phyloP scores from a whole-genome alignment of 805 yeast species.

The Naumovozyma baii region DNA sequence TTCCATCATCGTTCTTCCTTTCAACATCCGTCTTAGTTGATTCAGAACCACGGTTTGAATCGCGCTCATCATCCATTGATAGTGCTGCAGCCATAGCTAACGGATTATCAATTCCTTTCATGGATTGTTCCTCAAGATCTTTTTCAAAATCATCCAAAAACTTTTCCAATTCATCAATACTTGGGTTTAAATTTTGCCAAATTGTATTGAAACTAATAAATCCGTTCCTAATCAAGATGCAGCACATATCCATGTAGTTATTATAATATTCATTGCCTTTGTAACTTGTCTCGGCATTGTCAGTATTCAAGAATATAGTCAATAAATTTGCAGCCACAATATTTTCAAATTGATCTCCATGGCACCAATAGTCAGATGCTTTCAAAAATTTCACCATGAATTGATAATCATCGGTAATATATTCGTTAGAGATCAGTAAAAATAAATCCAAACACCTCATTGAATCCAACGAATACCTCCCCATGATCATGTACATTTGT shows the following conservation, averaged over 20 bases:
- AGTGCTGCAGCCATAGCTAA: slow-evolving; percentile 84
- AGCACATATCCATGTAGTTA: slow-evolving; percentile 35
- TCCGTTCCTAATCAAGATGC: slow-evolving; percentile 56
- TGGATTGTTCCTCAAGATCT: slow-evolving; percentile 45
- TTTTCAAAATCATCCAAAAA: slow-evolving; percentile 39
- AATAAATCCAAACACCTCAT: slow-evolving; percentile 56
- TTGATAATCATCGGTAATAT: slow-evolving; percentile 35
- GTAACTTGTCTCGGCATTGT: neutral
- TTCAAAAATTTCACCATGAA: slow-evolving; percentile 44
- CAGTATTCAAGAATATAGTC: slow-evolving; percentile 33
- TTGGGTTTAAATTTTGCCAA: slow-evolving; percentile 48
- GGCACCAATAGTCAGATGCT: slow-evolving; percentile 63
- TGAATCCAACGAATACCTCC: slow-evolving; percentile 69
- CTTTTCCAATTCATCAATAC: slow-evolving; percentile 36
- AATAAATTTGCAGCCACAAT: slow-evolving; percentile 45
- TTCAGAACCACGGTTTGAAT: slow-evolving; percentile 4
- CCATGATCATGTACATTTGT: slow-evolving; percentile 51
- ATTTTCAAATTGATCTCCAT: slow-evolving; percentile 41
- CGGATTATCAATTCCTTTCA: slow-evolving; percentile 61
- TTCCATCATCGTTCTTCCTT: slow-evolving; percentile 5
- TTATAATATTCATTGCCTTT: neutral
- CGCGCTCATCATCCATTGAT: slow-evolving; percentile 47
- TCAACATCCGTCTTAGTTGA: neutral
- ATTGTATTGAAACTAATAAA: slow-evolving; percentile 55
- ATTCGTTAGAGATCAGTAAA: slow-evolving; percentile 42